phyloP scores from a whole-genome alignment of 2,329 filamentous ascomycete genomes.

The Leptographium flavum region DNA sequence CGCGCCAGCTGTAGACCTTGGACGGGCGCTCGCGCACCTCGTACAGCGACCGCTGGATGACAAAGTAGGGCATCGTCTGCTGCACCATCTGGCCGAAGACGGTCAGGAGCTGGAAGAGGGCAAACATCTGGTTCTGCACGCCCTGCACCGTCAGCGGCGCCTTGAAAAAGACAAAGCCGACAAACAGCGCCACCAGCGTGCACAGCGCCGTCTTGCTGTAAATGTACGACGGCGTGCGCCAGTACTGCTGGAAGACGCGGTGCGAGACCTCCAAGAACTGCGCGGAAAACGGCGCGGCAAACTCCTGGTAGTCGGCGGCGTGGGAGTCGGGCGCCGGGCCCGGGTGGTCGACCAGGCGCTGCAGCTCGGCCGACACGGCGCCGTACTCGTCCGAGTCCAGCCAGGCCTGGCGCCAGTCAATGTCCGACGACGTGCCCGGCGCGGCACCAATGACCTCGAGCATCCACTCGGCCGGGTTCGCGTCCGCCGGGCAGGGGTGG shows the following conservation, averaged over 20 bases:
- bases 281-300: conserved; percentile 57
- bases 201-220: conserved; percentile 67
- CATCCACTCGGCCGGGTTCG: conserved; percentile 79
- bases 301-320: conserved; percentile 49
- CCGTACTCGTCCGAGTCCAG: conserved; percentile 40
- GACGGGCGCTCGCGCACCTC: conserved; percentile 75
- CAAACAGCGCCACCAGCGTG: conserved; percentile 52
- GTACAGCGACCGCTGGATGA: conserved; percentile 67
- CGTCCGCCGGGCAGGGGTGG: conserved; percentile 45
- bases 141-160: conserved; percentile 61
- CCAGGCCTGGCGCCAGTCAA: conserved; percentile 54
- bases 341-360: conserved; percentile 37
- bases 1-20: conserved; percentile 73
- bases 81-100: conserved; percentile 70
- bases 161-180: conserved; percentile 68
- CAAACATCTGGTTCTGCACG: conserved; percentile 75
- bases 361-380: conserved; percentile 41
- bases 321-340: conserved; percentile 17
- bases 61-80: conserved; percentile 77
- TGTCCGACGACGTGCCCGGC: conserved; percentile 46
- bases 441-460: conserved; percentile 47
- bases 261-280: conserved; percentile 55
- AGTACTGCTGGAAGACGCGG: conserved; percentile 72
- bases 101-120: conserved; percentile 70
- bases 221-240: conserved; percentile 80